Base-by-base conservation (phyloP, 176 grass and related monocot species). In the Puccinellia tenuiflora region DNA sequence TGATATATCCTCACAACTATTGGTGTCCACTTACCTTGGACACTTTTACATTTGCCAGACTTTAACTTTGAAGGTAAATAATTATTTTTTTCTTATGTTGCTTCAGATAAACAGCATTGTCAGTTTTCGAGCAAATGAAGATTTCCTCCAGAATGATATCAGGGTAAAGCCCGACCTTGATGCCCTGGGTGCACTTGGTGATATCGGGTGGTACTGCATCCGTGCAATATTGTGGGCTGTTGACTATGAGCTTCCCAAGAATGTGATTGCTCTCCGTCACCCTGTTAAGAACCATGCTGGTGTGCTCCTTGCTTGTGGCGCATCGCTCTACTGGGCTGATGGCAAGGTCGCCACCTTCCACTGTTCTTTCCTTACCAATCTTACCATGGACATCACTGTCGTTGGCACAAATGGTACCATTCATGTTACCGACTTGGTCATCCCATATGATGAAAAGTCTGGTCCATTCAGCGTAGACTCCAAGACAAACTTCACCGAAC, bases 151-250 rank as follows among this genome's bases (percentile, higher is more conserved):
- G 42, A 97, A 94, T 83, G 90, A 97, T 50, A 94, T 94, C 69
- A 89, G 92, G 67, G 92, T 97, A 48, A 97, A 90, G 57, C 92
- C 94, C 37, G 94, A 94, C 53, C 89, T 97, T 13, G 94, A 97
- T 30, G 87, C 88, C 55, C 84, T 97, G 67, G 92, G 92, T 42
- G 88, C 42, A 35, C 89, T 97, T 3, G 94, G 94, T 3, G 94
- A 97, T 83, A 75, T 51, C 3, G 89, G 92, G 40, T 97, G 94
- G 94, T 97, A 92, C 77, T 92, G 92, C 87, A 97, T 92, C 46
- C 87, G 85, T 39, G 83, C 87, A 15, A 85, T 89, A 73, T 39
- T 97, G 48, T 97, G 91, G 94, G 91, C 92, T 53, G 88, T 89
- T n/a, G 84, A 89, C 64, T 97, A 87, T 56, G 81, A 90, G 38